Percentiles rank a stretch among this genome's conserved stretches.
Conservation (phyloP, 768 basidiomycete genomes). For the Boletus rubescentipes region DNA sequence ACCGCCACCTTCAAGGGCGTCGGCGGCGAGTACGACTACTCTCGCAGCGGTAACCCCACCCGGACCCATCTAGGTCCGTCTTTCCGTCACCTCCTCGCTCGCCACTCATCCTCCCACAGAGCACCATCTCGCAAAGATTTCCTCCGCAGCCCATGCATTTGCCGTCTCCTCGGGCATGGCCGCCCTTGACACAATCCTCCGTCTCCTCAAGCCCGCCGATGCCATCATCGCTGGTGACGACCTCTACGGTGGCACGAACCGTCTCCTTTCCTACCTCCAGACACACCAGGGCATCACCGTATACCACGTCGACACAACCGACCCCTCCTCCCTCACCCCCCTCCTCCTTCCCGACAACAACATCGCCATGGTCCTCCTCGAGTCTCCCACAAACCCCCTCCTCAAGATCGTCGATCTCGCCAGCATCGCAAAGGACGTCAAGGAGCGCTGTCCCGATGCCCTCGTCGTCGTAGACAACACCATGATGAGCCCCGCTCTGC, state of each 20-base stretch:
- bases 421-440: slow-evolving; percentile 78
- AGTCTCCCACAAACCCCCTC: slow-evolving; percentile 96
- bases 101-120: slow-evolving; percentile 47
- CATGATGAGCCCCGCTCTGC: slow-evolving; percentile 99
- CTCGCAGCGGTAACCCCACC: slow-evolving; percentile 95
- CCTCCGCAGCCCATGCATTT: slow-evolving; percentile 86
- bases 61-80: slow-evolving; percentile 85
- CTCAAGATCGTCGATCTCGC: slow-evolving; percentile 93
- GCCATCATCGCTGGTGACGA: slow-evolving; percentile 97
- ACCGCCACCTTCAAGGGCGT: slow-evolving; percentile 97
- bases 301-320: slow-evolving; percentile 91
- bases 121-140: slow-evolving; percentile 96
- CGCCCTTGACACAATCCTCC: slow-evolving; percentile 91
- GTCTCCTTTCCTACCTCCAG: slow-evolving; percentile 85
- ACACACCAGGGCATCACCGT: slow-evolving; percentile 86
- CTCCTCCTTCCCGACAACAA: slow-evolving; percentile 62
- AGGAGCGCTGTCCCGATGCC: slow-evolving; percentile 77
- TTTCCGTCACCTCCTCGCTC: not conserved
- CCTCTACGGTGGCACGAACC: slow-evolving; percentile 96
- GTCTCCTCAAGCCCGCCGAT: slow-evolving; percentile 92
- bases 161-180: slow-evolving; percentile 98
- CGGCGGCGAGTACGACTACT: slow-evolving; percentile 87
- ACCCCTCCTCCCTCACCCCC: slow-evolving; percentile 59
- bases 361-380: slow-evolving; percentile 93
- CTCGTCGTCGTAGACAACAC: slow-evolving; percentile 94